Percentiles rank a stretch among this genome's conserved stretches.
Evolutionary conservation across 2,329 filamentous ascomycete species (phyloP).

Genomic region (Nemania sp.): DNA sequence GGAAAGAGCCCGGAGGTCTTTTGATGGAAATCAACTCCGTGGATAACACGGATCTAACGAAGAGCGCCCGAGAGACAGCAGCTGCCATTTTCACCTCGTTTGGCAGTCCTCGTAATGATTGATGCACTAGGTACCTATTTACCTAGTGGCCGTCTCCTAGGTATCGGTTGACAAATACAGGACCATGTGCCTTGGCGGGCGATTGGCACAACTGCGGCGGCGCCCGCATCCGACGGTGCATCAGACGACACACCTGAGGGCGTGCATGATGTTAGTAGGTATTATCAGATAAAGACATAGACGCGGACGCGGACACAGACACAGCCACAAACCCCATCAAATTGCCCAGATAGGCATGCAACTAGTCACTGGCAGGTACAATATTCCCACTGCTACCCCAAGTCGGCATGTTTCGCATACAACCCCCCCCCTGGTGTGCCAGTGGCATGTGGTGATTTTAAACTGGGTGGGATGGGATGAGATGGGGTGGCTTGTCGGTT

Average conservation of each 20-base stretch:
- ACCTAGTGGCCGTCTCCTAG: too few relatives aligned
- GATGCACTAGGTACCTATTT: too few relatives aligned
- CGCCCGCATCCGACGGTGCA: neutral
- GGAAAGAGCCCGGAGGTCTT: too few relatives aligned
- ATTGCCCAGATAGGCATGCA: slow-evolving; percentile 20
- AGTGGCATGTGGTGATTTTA: neutral
- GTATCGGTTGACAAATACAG: slow-evolving; percentile 19
- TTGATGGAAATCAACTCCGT: too few relatives aligned
- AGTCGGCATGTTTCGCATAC: neutral
- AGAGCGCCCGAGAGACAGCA: too few relatives aligned
- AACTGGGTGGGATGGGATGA: too few relatives aligned
- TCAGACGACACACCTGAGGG: neutral
- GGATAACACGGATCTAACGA: too few relatives aligned
- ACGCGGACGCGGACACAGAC: too few relatives aligned
- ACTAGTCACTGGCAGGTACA: slow-evolving; percentile 1
- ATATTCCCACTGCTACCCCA: slow-evolving; percentile 2
- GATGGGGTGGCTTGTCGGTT: neutral
- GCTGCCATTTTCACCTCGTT: too few relatives aligned
- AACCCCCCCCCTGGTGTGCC: neutral
- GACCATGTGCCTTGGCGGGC: neutral
- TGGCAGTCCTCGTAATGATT: too few relatives aligned
- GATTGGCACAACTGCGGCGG: neutral
- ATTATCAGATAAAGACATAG: neutral
- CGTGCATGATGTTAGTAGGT: neutral
- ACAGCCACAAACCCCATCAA: slow-evolving; percentile 17